Conservation (phyloP, 2,329 filamentous ascomycete genomes). For the Diaporthe sp. region DNA sequence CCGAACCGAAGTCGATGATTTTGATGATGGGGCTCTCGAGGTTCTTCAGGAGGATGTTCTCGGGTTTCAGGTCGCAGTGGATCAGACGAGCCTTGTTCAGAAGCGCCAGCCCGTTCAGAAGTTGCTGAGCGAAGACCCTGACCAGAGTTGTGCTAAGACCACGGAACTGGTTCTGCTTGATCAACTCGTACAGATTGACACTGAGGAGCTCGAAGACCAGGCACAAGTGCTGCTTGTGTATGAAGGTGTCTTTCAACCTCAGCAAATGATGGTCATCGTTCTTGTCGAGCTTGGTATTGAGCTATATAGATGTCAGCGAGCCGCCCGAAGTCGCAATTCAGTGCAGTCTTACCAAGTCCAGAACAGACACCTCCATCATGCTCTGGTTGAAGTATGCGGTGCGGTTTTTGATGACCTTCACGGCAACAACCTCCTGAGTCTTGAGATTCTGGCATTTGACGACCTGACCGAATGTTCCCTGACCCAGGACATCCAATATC, state of each 20-base stretch:
- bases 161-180: conserved; percentile 99
- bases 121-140: conserved; percentile 95
- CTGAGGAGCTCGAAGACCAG: conserved; percentile 96
- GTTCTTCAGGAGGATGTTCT: conserved; percentile 98
- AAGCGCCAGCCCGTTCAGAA: conserved; percentile 91
- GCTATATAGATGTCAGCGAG: conserved; percentile 60
- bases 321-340: conserved; percentile 2
- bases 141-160: conserved; percentile 97
- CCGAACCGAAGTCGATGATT: conserved; percentile 99
- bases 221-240: conserved; percentile 96
- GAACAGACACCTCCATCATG: conserved; percentile 99
- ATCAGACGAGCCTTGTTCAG: conserved; percentile 97
- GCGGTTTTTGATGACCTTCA: conserved; percentile 99
- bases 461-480: conserved; percentile 98
- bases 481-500: conserved; percentile 95
- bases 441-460: conserved; percentile 99
- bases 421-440: conserved; percentile 97
- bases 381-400: conserved; percentile 99
- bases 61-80: conserved; percentile 97
- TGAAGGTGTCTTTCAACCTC: conserved; percentile 96
- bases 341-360: conserved; percentile 80
- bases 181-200: conserved; percentile 97
- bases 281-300: conserved; percentile 99
- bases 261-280: conserved; percentile 98
- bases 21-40: conserved; percentile 99